Percentiles rank a stretch among this genome's conserved stretches.
Conservation (phyloP, 1,284 basidiomycete genomes). For the Melanopsichium pennsylvanicum region DNA sequence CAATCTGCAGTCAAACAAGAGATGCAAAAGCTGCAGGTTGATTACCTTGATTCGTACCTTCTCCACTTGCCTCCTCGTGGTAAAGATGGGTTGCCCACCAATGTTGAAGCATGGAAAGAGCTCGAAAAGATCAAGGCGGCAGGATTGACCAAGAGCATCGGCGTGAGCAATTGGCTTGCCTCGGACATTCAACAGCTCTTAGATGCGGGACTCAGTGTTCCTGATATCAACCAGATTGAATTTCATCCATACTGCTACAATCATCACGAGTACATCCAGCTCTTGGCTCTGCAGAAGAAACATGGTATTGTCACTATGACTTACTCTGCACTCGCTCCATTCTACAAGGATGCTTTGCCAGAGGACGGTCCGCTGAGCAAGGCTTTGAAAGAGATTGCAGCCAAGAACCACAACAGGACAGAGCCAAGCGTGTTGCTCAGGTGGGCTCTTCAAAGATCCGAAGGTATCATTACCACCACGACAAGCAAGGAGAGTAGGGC, state of each 20-base stretch:
- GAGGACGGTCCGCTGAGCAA: constrained; percentile 32
- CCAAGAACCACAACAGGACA: constrained; percentile 32
- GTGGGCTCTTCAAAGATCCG: constrained; percentile 47
- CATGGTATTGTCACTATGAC: constrained; percentile 51
- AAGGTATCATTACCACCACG: constrained; percentile 52
- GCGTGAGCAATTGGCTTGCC: constrained; percentile 51
- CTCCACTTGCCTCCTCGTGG: constrained; percentile 53
- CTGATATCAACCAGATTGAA: constrained; percentile 59
- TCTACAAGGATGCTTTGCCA: constrained; percentile 34
- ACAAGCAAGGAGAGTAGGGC: constrained; percentile 42
- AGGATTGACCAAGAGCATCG: constrained; percentile 47
- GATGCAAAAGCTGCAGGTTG: constrained; percentile 30
- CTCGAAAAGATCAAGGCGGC: constrained; percentile 47
- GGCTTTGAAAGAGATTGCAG: constrained; percentile 36
- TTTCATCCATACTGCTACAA: constrained; percentile 44
- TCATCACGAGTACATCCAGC: constrained; percentile 39
- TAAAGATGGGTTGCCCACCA: constrained; percentile 41
- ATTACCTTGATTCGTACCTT: constrained; percentile 44
- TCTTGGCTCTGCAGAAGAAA: constrained; percentile 38
- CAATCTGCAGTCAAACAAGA: constrained; percentile 34
- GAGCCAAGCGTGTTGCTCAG: constrained; percentile 36
- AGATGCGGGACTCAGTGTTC: constrained; percentile 39
- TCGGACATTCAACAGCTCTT: constrained; percentile 50
- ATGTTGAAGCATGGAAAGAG: constrained; percentile 53
- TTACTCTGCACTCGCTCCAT: constrained; percentile 45